A percentile compares a stretch with the other conserved stretches of the same genome.
Conservation (phyloP, 139 green algal genomes). For the Tetraselmis chui region DNA sequence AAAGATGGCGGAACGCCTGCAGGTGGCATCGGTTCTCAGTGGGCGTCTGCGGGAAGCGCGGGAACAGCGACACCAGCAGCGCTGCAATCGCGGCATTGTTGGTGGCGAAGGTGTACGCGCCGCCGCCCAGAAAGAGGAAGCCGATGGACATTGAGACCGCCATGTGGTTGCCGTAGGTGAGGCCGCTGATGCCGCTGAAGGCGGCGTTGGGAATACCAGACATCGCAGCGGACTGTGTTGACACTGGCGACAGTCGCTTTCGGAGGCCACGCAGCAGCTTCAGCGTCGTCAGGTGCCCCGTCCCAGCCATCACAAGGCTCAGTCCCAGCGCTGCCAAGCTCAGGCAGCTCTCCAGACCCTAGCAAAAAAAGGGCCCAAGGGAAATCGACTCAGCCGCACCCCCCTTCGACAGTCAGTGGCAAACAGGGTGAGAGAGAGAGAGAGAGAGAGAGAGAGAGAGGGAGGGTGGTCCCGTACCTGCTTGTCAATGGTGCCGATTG, state of each 20-base stretch:
- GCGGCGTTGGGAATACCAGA: neutral
- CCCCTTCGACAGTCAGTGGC: too few species aligned
- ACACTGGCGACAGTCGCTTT: slow-evolving; percentile 24
- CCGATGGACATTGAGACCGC: slow-evolving; percentile 74
- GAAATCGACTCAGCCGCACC: too few species aligned
- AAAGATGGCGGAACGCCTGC: slow-evolving; percentile 90
- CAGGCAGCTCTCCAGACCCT: slow-evolving; percentile 28
- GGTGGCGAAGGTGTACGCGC: slow-evolving; percentile 66
- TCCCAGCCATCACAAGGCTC: slow-evolving; percentile 84
- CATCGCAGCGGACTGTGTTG: neutral
- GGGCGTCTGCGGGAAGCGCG: slow-evolving; percentile 58
- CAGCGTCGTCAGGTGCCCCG: slow-evolving; percentile 79
- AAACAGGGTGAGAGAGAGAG: too few species aligned
- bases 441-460: too few species aligned
- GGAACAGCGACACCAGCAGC: slow-evolving; percentile 85
- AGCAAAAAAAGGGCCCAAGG: neutral
- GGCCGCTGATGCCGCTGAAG: slow-evolving; percentile 4
- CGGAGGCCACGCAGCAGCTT: slow-evolving; percentile 67
- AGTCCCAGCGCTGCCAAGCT: slow-evolving; percentile 63
- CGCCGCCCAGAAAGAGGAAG: slow-evolving; percentile 87
- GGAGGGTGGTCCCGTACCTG: too few species aligned
- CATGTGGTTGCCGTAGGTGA: slow-evolving; percentile 80
- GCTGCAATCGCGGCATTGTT: slow-evolving; percentile 63
- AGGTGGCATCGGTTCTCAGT: slow-evolving; percentile 87
- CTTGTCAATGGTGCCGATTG: slow-evolving; percentile 29